These are phyloP conservation scores for Syncephalastrum racemosum DNA, from an alignment of 371 early-diverging fungal species.

Conservation along the genomic window DNA sequence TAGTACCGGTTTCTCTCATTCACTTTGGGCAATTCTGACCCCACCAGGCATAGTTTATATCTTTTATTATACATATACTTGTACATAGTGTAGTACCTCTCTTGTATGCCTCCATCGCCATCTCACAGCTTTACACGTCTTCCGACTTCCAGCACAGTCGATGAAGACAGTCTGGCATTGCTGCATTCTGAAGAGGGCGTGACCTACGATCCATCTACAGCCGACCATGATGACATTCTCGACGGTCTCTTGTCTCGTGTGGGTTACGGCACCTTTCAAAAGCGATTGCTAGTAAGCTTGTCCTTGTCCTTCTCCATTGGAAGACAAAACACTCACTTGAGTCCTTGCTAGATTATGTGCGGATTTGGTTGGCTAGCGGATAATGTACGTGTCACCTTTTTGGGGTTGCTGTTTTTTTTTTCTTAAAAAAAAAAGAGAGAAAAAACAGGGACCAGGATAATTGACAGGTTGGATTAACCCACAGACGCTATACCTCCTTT, in stretches of 20 bases:
- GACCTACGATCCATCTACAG: constrained; percentile 1
- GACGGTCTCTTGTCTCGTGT: constrained; percentile 67
- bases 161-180: constrained; percentile 6
- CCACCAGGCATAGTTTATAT: neutral
- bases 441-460: constrained; percentile 1
- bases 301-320: neutral
- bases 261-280: constrained; percentile 80
- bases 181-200: constrained; percentile 1
- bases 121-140: constrained; percentile 14
- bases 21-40: neutral
- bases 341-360: constrained; percentile 58
- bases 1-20: too few species aligned
- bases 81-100: constrained; percentile 3
- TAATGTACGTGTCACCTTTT: constrained; percentile 56
- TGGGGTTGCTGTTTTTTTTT: too few species aligned
- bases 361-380: constrained; percentile 88
- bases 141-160: constrained; percentile 5
- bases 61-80: constrained; percentile 1
- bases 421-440: neutral
- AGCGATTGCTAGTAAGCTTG: constrained; percentile 62
- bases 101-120: constrained; percentile 11
- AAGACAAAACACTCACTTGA: neutral
- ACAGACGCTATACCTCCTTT: constrained; percentile 8
- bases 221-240: constrained; percentile 38
- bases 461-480: constrained; percentile 6